Evolutionary conservation across 192 early-diverging fungal genomes (phyloP).

Genomic region (Glomus cerebriforme): DNA sequence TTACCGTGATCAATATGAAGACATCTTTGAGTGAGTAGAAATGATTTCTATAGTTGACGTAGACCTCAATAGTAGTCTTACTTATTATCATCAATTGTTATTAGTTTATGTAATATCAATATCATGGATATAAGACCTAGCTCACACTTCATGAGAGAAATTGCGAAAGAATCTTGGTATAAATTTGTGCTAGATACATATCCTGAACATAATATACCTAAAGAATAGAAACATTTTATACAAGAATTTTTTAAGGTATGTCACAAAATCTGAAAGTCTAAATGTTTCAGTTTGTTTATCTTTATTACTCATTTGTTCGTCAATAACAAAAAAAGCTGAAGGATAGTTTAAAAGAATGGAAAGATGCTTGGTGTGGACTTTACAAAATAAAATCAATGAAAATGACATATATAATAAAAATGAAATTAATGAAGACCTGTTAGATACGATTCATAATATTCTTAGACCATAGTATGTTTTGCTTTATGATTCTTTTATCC

Average conservation of each 20-base stretch:
- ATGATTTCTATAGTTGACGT: background rate
- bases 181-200: constrained; percentile 25
- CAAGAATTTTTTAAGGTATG: constrained; percentile 30
- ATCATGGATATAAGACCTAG: constrained; percentile 27
- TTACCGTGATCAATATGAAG: constrained; percentile 25
- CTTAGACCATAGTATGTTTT: constrained; percentile 16
- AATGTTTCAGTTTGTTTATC: too few species aligned
- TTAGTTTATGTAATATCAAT: constrained; percentile 1
- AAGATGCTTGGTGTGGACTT: background rate
- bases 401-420: background rate
- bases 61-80: constrained; percentile 23
- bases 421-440: background rate
- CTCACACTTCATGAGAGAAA: constrained; percentile 23
- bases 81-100: too few species aligned
- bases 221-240: constrained; percentile 22
- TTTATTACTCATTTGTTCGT: background rate
- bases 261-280: too few species aligned
- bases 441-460: constrained; percentile 1
- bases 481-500: background rate
- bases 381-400: background rate
- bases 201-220: constrained; percentile 25
- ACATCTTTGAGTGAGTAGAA: constrained; percentile 28
- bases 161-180: constrained; percentile 22
- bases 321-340: constrained; percentile 6
- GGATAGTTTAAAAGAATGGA: constrained; percentile 6